Conservation (phyloP, 768 basidiomycete genomes). For the Mycena polygramma region DNA sequence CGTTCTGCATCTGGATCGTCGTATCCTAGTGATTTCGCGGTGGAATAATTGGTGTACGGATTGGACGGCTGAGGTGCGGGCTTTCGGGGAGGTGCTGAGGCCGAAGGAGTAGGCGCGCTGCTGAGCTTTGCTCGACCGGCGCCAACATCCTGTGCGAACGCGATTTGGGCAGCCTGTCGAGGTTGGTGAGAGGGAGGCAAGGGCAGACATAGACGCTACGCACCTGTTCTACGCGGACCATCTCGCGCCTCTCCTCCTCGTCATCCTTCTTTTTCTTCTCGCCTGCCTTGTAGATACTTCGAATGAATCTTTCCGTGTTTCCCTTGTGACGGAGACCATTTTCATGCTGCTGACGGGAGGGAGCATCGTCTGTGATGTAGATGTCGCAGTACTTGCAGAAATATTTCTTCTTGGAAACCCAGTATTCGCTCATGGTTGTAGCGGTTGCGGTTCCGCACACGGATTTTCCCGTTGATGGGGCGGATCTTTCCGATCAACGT, state of each 20-base stretch:
- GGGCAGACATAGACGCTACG: constrained; percentile 31
- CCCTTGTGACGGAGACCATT: constrained; percentile 95
- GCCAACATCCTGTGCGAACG: constrained; percentile 84
- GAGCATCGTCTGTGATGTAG: constrained; percentile 95
- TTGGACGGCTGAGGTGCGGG: constrained; percentile 67
- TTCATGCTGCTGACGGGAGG: constrained; percentile 93
- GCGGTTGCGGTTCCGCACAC: no score
- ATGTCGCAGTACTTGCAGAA: constrained; percentile 98
- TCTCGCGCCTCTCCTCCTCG: constrained; percentile 90
- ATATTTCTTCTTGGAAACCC: constrained; percentile 94
- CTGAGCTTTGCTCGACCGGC: constrained; percentile 67
- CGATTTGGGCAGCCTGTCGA: constrained; percentile 79
- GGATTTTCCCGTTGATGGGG: no score
- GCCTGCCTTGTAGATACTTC: constrained; percentile 93
- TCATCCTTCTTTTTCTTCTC: constrained; percentile 88
- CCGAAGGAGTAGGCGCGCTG: constrained; percentile 31
- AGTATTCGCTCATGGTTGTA: constrained; percentile 84
- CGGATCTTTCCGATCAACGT: no score
- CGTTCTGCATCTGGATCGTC: constrained; percentile 82
- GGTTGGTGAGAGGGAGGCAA: constrained; percentile 12
- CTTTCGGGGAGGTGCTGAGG: constrained; percentile 50
- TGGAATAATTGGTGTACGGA: constrained; percentile 88
- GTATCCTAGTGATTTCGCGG: constrained; percentile 86
- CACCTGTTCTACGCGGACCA: constrained; percentile 88
- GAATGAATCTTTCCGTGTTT: constrained; percentile 91